Evolutionary conservation across 495 filamentous ascomycete genomes (phyloP).

Genomic region (Monascus purpureus): DNA sequence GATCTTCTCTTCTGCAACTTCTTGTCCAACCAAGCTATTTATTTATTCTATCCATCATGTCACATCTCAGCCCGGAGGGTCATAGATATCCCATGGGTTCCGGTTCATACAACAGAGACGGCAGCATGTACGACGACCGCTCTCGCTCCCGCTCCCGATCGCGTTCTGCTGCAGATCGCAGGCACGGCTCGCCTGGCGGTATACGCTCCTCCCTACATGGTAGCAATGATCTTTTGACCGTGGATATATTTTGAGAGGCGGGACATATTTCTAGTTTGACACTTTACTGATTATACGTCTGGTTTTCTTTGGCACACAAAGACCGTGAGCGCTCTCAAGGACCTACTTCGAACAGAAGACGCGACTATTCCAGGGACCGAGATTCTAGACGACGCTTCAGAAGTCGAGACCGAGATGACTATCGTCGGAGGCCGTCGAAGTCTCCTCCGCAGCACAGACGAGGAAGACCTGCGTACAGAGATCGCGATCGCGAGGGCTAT

Average conservation of each 20-base stretch:
- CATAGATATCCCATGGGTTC: conserved; percentile 14
- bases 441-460: conserved; percentile 25
- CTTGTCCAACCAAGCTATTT: no score
- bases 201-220: conserved; percentile 31
- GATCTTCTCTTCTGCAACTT: neutral
- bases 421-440: conserved; percentile 20
- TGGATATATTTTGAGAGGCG: conserved; percentile 3
- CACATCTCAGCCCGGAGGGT: conserved; percentile 18
- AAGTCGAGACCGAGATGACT: conserved; percentile 27
- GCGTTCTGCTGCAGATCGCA: conserved; percentile 14
- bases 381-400: conserved; percentile 19
- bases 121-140: conserved; percentile 39
- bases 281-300: conserved; percentile 15
- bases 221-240: conserved; percentile 9
- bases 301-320: conserved; percentile 9
- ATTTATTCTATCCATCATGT: conserved; percentile 17
- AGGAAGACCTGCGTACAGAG: conserved; percentile 31
- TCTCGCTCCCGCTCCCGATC: conserved; percentile 25
- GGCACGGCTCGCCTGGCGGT: conserved; percentile 26
- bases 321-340: conserved; percentile 25
- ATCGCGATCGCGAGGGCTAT: conserved; percentile 44
- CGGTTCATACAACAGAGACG: conserved; percentile 25
- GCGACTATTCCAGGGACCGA: conserved; percentile 20
- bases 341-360: conserved; percentile 23
- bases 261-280: conserved; percentile 2